Conservation (phyloP, 2,329 filamentous ascomycete genomes). For the Paecilomyces dactylethromorphus region DNA sequence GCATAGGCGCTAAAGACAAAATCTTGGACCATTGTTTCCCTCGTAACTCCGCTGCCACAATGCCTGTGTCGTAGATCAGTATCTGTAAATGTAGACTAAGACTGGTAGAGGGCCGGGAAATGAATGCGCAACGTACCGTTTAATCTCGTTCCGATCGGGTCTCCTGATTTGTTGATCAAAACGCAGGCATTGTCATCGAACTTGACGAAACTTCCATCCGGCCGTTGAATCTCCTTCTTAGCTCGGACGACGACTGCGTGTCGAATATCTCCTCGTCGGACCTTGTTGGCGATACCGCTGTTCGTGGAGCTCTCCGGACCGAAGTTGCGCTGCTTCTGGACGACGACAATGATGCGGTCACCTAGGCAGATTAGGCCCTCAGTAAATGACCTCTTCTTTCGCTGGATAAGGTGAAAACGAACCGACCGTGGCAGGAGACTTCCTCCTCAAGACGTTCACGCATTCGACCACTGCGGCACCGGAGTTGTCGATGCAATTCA, state of each 20-base stretch:
- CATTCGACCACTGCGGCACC: conserved; percentile 97
- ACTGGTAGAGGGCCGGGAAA: neutral
- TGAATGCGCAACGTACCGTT: conserved; percentile 52
- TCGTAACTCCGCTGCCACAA: conserved; percentile 84
- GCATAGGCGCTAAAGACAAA: conserved; percentile 83
- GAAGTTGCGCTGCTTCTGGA: conserved; percentile 86
- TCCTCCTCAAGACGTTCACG: conserved; percentile 85
- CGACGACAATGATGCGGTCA: conserved; percentile 93
- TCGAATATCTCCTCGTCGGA: conserved; percentile 90
- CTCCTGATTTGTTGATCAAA: conserved; percentile 90
- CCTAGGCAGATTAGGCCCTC: conserved; percentile 47
- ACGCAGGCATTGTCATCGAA: conserved; percentile 99
- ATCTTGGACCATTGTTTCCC: conserved; percentile 98
- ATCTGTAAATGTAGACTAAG: conserved; percentile 6
- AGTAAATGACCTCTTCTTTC: neutral
- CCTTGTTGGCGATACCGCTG: conserved; percentile 79
- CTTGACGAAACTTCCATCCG: conserved; percentile 80
- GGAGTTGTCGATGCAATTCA: conserved; percentile 99
- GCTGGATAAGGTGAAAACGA: conserved; percentile 23
- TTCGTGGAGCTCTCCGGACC: conserved; percentile 64
- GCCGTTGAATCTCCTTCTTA: conserved; percentile 75
- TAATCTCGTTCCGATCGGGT: conserved; percentile 87
- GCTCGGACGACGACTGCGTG: conserved; percentile 95
- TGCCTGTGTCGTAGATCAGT: conserved; percentile 44
- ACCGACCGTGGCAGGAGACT: conserved; percentile 81